Evolutionary conservation across 257 asterid species (phyloP).

Genomic region (Capsicum baccatum): DNA sequence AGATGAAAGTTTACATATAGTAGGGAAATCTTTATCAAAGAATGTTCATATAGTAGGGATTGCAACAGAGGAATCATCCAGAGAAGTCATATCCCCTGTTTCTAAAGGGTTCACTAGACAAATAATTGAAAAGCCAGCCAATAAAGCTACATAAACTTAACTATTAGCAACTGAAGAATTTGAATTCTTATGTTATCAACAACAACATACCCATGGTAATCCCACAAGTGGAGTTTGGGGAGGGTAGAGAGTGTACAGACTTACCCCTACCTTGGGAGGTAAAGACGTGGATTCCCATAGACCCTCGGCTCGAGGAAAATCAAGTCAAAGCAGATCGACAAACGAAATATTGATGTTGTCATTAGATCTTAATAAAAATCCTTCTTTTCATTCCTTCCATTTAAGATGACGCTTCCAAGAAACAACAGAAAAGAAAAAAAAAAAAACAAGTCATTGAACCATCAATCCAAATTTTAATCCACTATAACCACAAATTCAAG

Average conservation of each 20-base stretch:
- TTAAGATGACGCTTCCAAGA: not conserved
- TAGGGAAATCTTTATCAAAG: not conserved
- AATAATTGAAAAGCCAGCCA: constrained; percentile 17
- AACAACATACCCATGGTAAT: no score
- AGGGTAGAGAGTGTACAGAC: no score
- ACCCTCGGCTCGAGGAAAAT: not conserved
- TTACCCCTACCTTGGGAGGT: no score
- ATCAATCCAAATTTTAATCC: not conserved
- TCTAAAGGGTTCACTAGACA: not conserved
- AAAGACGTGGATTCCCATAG: no score
- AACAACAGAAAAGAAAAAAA: not conserved
- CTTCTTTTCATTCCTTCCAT: not conserved
- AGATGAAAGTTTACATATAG: not conserved
- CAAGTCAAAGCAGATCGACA: not conserved
- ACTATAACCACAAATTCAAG: not conserved
- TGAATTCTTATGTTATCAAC: not conserved
- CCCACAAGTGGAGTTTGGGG: no score
- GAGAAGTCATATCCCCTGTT: constrained; percentile 8
- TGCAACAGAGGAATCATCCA: not conserved
- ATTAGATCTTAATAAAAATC: constrained; percentile 9
- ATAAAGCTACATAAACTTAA: not conserved
- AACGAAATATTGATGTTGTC: constrained; percentile 7
- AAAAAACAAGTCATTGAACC: not conserved
- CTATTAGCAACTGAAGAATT: not conserved
- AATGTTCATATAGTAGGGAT: not conserved